Evolutionary conservation across 768 basidiomycete genomes (phyloP).

Genomic region (Collybia nuda): DNA sequence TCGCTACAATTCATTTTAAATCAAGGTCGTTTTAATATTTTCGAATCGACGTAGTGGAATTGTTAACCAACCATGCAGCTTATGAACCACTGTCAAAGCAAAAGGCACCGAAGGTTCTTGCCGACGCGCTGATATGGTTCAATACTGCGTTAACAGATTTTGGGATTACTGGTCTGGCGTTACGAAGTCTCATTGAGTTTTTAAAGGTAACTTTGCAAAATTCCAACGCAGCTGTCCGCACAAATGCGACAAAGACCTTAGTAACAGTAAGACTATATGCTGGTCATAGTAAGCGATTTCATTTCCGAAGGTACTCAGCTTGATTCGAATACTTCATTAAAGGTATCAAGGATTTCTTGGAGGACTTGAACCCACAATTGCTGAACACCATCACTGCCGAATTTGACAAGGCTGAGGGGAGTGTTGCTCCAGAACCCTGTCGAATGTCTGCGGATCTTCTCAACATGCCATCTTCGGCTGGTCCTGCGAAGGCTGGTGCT

Average conservation of each 20-base stretch:
- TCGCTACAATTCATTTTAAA: constrained; percentile 92
- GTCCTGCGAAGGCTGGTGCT: constrained; percentile 40
- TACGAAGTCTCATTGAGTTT: constrained; percentile 87
- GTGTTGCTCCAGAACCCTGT: constrained; percentile 72
- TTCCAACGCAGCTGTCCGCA: constrained; percentile 91
- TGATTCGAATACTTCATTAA: constrained; percentile 8
- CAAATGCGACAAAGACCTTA: constrained; percentile 89
- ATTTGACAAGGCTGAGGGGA: constrained; percentile 90
- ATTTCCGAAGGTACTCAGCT: neutral
- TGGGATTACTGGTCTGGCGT: constrained; percentile 82
- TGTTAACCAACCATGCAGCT: constrained; percentile 40
- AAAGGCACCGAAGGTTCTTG: constrained; percentile 96
- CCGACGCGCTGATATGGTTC: constrained; percentile 88
- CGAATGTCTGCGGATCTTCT: constrained; percentile 77
- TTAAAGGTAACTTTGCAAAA: constrained; percentile 85
- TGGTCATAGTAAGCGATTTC: constrained; percentile 63
- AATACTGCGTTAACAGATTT: constrained; percentile 86
- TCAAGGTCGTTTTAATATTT: constrained; percentile 59
- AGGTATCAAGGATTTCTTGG: constrained; percentile 91
- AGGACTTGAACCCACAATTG: constrained; percentile 93
- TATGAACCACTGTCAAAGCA: constrained; percentile 94
- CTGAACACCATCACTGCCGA: constrained; percentile 87
- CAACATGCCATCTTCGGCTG: constrained; percentile 39
- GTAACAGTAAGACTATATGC: constrained; percentile 92
- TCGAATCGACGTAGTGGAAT: neutral